Percentiles rank a stretch among this genome's conserved stretches.
These are phyloP conservation scores for Leccinum disarticulatum DNA, from an alignment of 768 basidiomycete genomes.

Conservation along the genomic window DNA sequence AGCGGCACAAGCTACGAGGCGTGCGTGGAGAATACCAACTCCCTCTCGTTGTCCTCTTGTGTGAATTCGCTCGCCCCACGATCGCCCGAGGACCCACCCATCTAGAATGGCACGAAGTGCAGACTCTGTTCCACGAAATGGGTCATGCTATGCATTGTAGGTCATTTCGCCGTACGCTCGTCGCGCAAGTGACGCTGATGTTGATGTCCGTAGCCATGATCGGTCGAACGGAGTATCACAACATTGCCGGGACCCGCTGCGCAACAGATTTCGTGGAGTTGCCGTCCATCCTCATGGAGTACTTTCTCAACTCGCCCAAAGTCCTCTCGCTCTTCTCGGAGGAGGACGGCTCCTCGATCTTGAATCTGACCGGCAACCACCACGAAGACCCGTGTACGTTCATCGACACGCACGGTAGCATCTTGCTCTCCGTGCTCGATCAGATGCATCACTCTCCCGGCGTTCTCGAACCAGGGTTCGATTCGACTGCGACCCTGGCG, in stretches of 20 bases:
- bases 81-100: constrained; percentile 63
- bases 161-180: constrained; percentile 32
- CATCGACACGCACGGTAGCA: constrained; percentile 90
- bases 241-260: constrained; percentile 95
- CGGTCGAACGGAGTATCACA: constrained; percentile 95
- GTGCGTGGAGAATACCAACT: constrained; percentile 78
- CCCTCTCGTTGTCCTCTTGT: constrained; percentile 88
- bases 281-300: constrained; percentile 98
- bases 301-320: constrained; percentile 82
- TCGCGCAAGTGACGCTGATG: constrained; percentile 5
- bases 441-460: constrained; percentile 84
- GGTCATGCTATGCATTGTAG: constrained; percentile 99
- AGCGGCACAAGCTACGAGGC: constrained; percentile 57
- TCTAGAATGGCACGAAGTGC: constrained; percentile 89
- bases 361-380: constrained; percentile 57
- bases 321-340: constrained; percentile 78
- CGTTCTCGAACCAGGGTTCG: constrained; percentile 55
- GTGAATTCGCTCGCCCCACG: constrained; percentile 75
- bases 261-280: constrained; percentile 98
- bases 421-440: constrained; percentile 85
- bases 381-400: constrained; percentile 74
- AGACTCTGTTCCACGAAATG: constrained; percentile 98
- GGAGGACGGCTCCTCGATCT: constrained; percentile 42
- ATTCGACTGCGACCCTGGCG: constrained; percentile 69
- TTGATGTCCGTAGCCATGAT: constrained; percentile 76